phyloP scores from a whole-genome alignment of 1,284 basidiomycete genomes.

The Tilletia caries region DNA sequence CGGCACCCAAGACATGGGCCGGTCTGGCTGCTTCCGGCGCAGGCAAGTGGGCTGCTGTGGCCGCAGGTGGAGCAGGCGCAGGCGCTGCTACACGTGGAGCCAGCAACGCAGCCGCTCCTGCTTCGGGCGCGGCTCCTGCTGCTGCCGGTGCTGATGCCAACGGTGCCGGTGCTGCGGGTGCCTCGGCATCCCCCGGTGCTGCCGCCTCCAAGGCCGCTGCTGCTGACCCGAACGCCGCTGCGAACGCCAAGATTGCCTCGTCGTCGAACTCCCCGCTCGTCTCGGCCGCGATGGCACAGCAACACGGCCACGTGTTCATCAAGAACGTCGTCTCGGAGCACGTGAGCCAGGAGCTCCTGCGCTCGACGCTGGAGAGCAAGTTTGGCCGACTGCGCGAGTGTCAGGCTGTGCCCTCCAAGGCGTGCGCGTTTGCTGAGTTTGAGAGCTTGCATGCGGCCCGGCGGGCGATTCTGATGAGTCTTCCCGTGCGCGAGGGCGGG shows the following conservation, averaged over 20 bases:
- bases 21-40: conserved; percentile 48
- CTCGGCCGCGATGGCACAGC: not conserved
- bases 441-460: conserved; percentile 71
- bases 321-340: conserved; percentile 70
- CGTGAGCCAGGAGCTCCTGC: conserved; percentile 66
- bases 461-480: conserved; percentile 73
- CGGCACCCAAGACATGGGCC: conserved; percentile 52
- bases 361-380: conserved; percentile 62
- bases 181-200: conserved; percentile 8
- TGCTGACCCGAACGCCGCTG: not conserved
- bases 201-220: not conserved
- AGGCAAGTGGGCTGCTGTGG: conserved; percentile 44
- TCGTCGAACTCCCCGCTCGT: not conserved
- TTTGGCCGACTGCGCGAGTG: conserved; percentile 85
- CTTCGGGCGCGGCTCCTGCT: conserved; percentile 15
- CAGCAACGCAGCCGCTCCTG: conserved; percentile 27
- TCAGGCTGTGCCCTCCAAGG: conserved; percentile 81
- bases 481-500: conserved; percentile 68
- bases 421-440: conserved; percentile 94
- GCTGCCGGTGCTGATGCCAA: not conserved
- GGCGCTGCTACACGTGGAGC: conserved; percentile 37
- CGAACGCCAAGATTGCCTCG: conserved; percentile 4
- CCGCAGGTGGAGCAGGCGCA: conserved; percentile 44
- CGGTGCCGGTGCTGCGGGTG: not conserved
- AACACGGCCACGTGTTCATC: conserved; percentile 42